These are phyloP conservation scores for Neurospora intermedia DNA, from an alignment of 495 filamentous ascomycete species.

Conservation along the genomic window DNA sequence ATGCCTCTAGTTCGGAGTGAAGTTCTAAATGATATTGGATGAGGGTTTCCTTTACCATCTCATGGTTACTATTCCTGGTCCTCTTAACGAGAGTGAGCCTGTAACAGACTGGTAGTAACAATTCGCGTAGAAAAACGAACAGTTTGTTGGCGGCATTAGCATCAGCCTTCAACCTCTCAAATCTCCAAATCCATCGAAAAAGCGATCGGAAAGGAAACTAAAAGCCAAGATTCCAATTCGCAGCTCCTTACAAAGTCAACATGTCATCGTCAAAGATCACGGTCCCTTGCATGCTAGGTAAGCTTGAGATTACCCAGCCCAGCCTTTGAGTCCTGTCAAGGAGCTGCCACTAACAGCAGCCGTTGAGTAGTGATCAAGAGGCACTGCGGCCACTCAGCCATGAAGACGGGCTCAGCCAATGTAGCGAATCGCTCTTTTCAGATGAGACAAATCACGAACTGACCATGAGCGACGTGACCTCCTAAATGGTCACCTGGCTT, in stretches of 20 bases:
- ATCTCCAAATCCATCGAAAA: not conserved
- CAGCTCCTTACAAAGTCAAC: not conserved
- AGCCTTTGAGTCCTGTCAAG: not conserved
- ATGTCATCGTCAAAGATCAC: not conserved
- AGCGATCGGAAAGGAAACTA: not conserved
- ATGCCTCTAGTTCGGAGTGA: not conserved
- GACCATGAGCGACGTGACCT: not conserved
- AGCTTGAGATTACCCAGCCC: not conserved
- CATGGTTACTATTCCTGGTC: not conserved
- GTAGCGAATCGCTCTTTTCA: not conserved
- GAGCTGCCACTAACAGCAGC: not conserved
- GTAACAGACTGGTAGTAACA: not conserved
- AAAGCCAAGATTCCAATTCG: not conserved
- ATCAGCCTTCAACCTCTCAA: not conserved
- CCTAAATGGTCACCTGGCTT: not conserved
- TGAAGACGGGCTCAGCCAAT: not conserved
- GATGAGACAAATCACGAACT: not conserved
- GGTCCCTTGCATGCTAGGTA: not conserved
- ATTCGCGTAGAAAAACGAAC: conserved; percentile 1
- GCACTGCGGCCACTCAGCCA: not conserved
- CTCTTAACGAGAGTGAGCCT: not conserved
- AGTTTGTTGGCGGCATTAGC: conserved; percentile 4
- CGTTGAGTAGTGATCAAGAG: not conserved
- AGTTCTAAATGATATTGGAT: not conserved
- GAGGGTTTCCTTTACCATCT: not conserved